These are phyloP conservation scores for Elsinoe necatrix DNA, from an alignment of 2,329 filamentous ascomycete species.

Conservation along the genomic window DNA sequence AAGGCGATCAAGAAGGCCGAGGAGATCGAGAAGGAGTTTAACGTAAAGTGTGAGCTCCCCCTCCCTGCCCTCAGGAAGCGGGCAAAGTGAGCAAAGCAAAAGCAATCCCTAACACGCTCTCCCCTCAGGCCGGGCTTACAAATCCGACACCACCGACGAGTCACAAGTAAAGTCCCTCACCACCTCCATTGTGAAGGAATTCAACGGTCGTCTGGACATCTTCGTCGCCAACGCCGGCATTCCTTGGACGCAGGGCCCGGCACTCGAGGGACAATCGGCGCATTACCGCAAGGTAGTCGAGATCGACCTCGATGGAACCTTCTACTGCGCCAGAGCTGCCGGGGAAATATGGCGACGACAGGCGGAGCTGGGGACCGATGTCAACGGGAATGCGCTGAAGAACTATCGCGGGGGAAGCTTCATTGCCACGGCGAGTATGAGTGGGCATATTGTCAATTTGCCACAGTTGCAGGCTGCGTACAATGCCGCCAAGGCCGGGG, in stretches of 20 bases:
- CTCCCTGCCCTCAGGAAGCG: too few species aligned
- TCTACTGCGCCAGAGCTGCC: conserved; percentile 66
- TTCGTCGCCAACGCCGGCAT: conserved; percentile 75
- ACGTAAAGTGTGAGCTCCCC: conserved; percentile 26
- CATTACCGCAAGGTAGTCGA: conserved; percentile 60
- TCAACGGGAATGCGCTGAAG: conserved; percentile 32
- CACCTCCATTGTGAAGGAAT: conserved; percentile 46
- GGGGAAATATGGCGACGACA: conserved; percentile 63
- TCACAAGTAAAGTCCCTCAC: conserved; percentile 36
- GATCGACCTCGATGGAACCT: conserved; percentile 68
- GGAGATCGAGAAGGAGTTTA: conserved; percentile 28
- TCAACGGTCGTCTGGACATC: conserved; percentile 66
- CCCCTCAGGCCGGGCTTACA: conserved; percentile 39
- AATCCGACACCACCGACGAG: conserved; percentile 39
- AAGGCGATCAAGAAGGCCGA: conserved; percentile 27
- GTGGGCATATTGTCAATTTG: conserved; percentile 67
- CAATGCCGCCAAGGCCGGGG: conserved; percentile 29
- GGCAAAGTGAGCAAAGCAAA: neutral
- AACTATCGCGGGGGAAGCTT: conserved; percentile 34
- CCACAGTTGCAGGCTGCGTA: conserved; percentile 62
- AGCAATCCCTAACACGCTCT: neutral
- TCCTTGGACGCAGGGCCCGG: conserved; percentile 60
- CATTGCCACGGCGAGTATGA: conserved; percentile 71
- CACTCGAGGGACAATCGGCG: conserved; percentile 56
- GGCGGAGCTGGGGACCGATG: conserved; percentile 56